Evolutionary conservation across 1,284 basidiomycete genomes (phyloP), one percentile per base, ranked within the genome.

Genomic region (Malassezia slooffiae): DNA sequence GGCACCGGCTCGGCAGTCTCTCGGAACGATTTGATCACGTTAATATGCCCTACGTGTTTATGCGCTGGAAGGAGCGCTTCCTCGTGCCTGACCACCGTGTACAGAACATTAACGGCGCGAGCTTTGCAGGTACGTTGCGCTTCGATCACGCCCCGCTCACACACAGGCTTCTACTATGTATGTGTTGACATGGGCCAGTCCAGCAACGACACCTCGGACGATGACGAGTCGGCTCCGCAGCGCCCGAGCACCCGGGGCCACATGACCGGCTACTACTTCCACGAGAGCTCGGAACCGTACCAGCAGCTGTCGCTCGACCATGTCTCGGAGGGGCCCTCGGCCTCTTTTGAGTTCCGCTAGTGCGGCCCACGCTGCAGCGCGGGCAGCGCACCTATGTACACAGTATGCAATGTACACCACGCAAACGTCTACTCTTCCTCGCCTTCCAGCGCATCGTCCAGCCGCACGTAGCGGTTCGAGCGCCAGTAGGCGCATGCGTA

Each of bases 41-140:
- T 26, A 58, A 56, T 36, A 57, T 64, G 34, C 56, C 53, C 2
- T 76, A 73, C 47, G 66, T 76, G 22, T 96, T 95, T 69, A 88
- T 96, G 83, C 76, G 90, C 47, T 93, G 89, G 84, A 96, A 96
- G 72, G 90, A 96, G 72, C 78, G 82, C 60, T 95, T 95, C 71
- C 74, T 96, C 47, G 86, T 95, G 11, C 90, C 90, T 8, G 85
- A 91, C 70, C 86, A 91, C 71, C 79, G 81, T 47, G 86, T 91
- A 34, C 80, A 85, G 65, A 87, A 91, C 71, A 93, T 96, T 70
- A 87, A 80, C 60, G 90, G 90, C 22, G 90, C 90, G 4, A 88
- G 84, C 67, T 96, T 91, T 72, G 89, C 65, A n/a, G 55, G 54
- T 83, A 83, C 63, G 80, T 86, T 30, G 81, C 83, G 65, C 78